Percentiles rank a stretch among this genome's conserved stretches.
Evolutionary conservation across 495 filamentous ascomycete species (phyloP).

Genomic region (Bombardia bombarda): DNA sequence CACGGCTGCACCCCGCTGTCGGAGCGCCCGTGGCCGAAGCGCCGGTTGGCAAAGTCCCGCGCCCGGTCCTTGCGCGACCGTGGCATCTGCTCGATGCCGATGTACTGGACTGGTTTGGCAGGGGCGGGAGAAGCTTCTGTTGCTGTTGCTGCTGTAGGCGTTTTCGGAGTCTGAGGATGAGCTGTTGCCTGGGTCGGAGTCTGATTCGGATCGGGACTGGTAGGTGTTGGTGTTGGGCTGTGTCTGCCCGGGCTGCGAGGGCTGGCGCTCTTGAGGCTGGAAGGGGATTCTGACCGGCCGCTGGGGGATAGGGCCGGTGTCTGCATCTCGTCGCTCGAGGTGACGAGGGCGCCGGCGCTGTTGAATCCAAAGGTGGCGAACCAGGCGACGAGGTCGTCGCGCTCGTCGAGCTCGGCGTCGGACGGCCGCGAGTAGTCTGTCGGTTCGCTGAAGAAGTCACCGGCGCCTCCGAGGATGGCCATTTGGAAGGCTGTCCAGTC

Average conservation of each 20-base stretch:
- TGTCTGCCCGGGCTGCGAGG: not conserved
- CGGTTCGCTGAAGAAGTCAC: constrained; percentile 34
- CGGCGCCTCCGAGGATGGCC: constrained; percentile 42
- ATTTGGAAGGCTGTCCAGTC: constrained; percentile 53
- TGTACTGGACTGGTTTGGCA: no score
- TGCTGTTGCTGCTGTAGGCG: no score
- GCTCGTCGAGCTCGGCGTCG: constrained; percentile 29
- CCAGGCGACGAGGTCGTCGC: constrained; percentile 35
- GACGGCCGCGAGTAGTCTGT: constrained; percentile 31
- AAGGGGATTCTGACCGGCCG: constrained; percentile 1
- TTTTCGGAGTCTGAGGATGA: no score
- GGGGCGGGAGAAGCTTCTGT: no score
- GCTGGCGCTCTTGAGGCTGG: not conserved
- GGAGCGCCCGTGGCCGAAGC: not conserved
- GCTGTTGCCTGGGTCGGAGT: no score
- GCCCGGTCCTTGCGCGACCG: no score
- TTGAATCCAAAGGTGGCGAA: constrained; percentile 35
- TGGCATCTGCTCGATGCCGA: no score
- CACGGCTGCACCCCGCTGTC: not conserved
- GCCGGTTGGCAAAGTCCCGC: no score
- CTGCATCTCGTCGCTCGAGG: constrained; percentile 7
- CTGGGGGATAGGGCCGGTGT: not conserved
- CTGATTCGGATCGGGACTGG: no score
- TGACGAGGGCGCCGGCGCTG: constrained; percentile 25
- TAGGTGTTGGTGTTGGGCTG: not conserved